A percentile compares a stretch with the other conserved stretches of the same genome.
Conservation (phyloP, 306 rosid species). For the Corylus heterophylla region DNA sequence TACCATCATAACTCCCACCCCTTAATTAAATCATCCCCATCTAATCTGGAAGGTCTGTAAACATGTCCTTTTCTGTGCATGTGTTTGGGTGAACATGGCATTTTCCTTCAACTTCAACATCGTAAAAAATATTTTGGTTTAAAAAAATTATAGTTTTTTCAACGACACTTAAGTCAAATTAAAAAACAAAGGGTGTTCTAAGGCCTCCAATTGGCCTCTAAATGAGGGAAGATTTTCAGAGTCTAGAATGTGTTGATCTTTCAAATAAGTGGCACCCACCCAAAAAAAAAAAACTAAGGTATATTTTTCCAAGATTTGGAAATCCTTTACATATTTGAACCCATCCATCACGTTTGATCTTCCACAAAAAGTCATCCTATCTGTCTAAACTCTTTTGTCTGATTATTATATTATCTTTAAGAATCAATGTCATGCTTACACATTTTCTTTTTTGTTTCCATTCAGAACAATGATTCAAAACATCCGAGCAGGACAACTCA, state of each 20-base stretch:
- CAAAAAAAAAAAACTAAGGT: neutral
- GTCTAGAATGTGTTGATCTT: neutral
- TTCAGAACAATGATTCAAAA: conserved; percentile 40
- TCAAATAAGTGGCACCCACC: neutral
- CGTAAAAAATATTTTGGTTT: no score
- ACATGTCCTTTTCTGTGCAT: neutral
- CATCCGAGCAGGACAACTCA: conserved; percentile 16
- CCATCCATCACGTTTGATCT: conserved; percentile 22
- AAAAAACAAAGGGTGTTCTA: no score
- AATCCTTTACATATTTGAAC: conserved; percentile 34
- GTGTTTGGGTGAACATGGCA: neutral
- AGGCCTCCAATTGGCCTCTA: neutral
- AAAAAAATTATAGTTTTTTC: no score
- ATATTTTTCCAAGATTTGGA: conserved; percentile 1
- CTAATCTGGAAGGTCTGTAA: neutral
- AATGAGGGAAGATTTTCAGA: neutral
- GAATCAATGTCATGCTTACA: conserved; percentile 1
- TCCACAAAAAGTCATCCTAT: conserved; percentile 35
- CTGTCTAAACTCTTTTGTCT: conserved; percentile 36
- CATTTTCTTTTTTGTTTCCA: conserved; percentile 30
- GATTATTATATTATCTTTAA: conserved; percentile 26
- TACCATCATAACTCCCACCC: conserved; percentile 7
- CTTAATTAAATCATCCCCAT: no score
- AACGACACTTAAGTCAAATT: no score
- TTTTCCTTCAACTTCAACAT: no score